Base-by-base conservation (phyloP, 2,329 filamentous ascomycete genomes). In the Apiospora hydei region DNA sequence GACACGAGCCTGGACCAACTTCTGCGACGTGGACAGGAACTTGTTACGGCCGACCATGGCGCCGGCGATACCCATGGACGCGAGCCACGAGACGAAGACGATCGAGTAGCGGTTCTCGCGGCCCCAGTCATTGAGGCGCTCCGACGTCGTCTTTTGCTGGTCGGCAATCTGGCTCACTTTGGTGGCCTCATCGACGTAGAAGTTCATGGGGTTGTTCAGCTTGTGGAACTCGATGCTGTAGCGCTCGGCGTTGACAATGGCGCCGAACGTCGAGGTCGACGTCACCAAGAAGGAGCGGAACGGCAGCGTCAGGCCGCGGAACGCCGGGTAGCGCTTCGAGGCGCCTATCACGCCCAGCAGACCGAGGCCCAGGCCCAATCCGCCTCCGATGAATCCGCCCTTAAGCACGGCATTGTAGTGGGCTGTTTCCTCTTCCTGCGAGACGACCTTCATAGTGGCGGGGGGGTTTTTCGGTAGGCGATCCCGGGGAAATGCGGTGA, bases 1-100 rank as follows among this genome's bases (percentile, higher is more conserved):
- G 75, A 98, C 93, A 89, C 95, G 92, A 34, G 95, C 95, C 87
- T 98, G 95, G 21, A 98, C 95, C 30, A 98, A 85, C 88, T 98
- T 98, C 87, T 98, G 95, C 73, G 89, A 85, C 2, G 90, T 91
- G 69, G 88, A 90, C 67, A 97, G 87, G 80, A 92, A 93, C 75
- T 89, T 91, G 81, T 94, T 94, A 74, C 94, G 90, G 79, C 92
- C 90, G 75, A 98, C 94, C 43, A 97, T 81, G 71, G 87, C 90
- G 76, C 96, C 89, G 5, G 94, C 92, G 57, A 92, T 83, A 72
- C 88, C 90, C 91, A 98, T 96, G 77, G 91, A 91, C 51, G 92
- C 93, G 18, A 96, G 83, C 95, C 95, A 98, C 30, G 91, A 92
- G 69, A 86, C 88, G 77, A 94, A 92, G 77, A 98, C 93, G 81